Evolutionary conservation across 768 basidiomycete species (phyloP).

Genomic region (Tulasnella sp.): DNA sequence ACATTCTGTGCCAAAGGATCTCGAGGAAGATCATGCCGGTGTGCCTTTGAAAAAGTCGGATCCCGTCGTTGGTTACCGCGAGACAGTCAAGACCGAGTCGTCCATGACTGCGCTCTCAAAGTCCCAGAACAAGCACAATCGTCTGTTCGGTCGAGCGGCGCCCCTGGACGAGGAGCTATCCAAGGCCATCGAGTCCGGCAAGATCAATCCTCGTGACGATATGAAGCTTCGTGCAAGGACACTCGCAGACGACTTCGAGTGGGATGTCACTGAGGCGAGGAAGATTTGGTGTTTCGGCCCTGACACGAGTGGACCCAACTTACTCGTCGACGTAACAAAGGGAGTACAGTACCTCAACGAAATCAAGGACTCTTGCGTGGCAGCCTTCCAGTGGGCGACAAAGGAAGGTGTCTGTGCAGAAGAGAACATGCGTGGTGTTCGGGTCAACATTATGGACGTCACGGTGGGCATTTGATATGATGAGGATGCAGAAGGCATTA

Average conservation of each 20-base stretch:
- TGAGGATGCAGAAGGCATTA: not conserved
- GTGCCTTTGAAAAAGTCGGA: constrained; percentile 97
- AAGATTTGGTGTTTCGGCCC: constrained; percentile 99
- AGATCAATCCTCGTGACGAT: constrained; percentile 85
- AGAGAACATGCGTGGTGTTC: constrained; percentile 98
- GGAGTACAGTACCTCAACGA: constrained; percentile 98
- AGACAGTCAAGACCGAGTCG: constrained; percentile 94
- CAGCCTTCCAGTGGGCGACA: constrained; percentile 98
- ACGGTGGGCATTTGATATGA: constrained; percentile 37
- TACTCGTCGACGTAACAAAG: constrained; percentile 97
- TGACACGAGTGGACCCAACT: constrained; percentile 92
- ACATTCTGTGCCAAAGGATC: constrained; percentile 45
- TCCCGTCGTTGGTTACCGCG: constrained; percentile 94
- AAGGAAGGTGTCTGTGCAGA: constrained; percentile 96
- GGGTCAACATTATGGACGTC: constrained; percentile 92
- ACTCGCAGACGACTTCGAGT: constrained; percentile 91
- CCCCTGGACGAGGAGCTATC: constrained; percentile 92
- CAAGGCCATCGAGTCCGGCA: constrained; percentile 81
- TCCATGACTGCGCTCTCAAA: constrained; percentile 94
- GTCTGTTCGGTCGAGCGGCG: constrained; percentile 86
- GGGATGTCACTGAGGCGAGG: constrained; percentile 98
- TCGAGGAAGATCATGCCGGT: constrained; percentile 99
- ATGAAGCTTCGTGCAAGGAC: constrained; percentile 92
- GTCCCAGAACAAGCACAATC: constrained; percentile 99
- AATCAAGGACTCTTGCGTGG: constrained; percentile 99